Evolutionary conservation across 2,329 filamentous ascomycete genomes (phyloP).

Genomic region (Periglandula ipomoeae): DNA sequence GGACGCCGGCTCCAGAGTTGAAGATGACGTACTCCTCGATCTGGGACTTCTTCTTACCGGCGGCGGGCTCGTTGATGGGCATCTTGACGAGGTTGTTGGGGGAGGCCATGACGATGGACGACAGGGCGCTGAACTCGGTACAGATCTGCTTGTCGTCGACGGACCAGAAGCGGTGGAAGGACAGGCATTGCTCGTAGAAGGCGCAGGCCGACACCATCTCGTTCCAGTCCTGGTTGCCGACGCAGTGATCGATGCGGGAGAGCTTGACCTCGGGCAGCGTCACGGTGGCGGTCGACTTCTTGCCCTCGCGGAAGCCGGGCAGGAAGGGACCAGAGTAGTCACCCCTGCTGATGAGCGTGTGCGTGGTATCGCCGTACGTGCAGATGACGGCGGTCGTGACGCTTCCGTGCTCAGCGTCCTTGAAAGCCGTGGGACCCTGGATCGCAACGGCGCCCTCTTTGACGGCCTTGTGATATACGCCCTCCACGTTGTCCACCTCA

Average conservation of each 20-base stretch:
- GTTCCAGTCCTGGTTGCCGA: constrained; percentile 94
- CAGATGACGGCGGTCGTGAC: constrained; percentile 71
- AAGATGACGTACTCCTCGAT: constrained; percentile 92
- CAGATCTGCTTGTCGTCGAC: constrained; percentile 90
- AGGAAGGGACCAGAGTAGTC: constrained; percentile 70
- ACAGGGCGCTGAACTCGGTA: constrained; percentile 85
- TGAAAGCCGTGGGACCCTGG: constrained; percentile 43
- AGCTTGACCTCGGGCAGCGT: constrained; percentile 56
- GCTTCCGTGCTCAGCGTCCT: constrained; percentile 53
- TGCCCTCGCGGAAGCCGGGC: constrained; percentile 63
- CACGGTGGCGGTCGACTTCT: constrained; percentile 26
- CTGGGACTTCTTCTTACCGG: constrained; percentile 83
- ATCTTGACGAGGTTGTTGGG: constrained; percentile 86
- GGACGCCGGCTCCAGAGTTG: constrained; percentile 81
- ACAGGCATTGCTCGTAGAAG: constrained; percentile 80
- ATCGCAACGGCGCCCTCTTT: constrained; percentile 54
- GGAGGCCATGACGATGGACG: constrained; percentile 82
- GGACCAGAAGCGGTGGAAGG: constrained; percentile 95
- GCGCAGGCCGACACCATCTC: constrained; percentile 62
- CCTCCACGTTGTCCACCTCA: constrained; percentile 81
- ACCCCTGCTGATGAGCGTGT: constrained; percentile 72
- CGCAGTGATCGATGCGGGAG: constrained; percentile 84
- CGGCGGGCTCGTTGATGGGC: constrained; percentile 94
- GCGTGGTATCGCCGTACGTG: constrained; percentile 92
- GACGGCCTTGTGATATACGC: constrained; percentile 68